These are phyloP conservation scores for Carex kokanica DNA, from an alignment of 176 grass and related monocot genomes.

Conservation along the genomic window DNA sequence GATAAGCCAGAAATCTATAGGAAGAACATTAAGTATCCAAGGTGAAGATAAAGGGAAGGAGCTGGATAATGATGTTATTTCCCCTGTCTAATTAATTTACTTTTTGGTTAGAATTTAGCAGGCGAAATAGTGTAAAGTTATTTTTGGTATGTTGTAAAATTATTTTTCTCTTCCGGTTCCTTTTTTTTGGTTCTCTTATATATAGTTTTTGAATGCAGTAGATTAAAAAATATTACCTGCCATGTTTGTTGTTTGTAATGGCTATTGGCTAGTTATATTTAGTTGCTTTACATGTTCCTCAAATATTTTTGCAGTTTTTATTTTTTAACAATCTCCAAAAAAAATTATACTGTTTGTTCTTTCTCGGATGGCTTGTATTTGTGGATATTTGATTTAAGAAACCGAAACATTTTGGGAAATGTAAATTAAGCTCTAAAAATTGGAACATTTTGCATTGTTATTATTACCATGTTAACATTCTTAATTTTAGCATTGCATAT, in stretches of 20 bases:
- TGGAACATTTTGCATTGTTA: too few species aligned
- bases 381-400: neutral
- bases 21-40: constrained; percentile 40
- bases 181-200: neutral
- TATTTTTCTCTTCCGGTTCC: constrained; percentile 11
- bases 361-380: neutral
- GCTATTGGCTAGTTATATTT: neutral
- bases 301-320: neutral
- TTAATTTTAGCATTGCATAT: too few species aligned
- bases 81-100: constrained; percentile 28
- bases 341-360: neutral
- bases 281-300: neutral
- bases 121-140: neutral
- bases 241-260: neutral
- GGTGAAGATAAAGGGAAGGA: constrained; percentile 41
- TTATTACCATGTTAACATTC: too few species aligned
- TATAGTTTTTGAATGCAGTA: neutral
- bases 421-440: neutral
- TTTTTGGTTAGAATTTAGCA: constrained; percentile 26
- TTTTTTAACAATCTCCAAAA: neutral
- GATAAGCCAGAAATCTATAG: constrained; percentile 65
- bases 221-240: neutral
- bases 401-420: neutral
- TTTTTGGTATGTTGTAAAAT: constrained; percentile 30
- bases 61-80: constrained; percentile 12